A percentile compares a stretch with the other conserved stretches of the same genome.
Conservation (phyloP, 306 rosid species). For the Sesbania bispinosa region DNA sequence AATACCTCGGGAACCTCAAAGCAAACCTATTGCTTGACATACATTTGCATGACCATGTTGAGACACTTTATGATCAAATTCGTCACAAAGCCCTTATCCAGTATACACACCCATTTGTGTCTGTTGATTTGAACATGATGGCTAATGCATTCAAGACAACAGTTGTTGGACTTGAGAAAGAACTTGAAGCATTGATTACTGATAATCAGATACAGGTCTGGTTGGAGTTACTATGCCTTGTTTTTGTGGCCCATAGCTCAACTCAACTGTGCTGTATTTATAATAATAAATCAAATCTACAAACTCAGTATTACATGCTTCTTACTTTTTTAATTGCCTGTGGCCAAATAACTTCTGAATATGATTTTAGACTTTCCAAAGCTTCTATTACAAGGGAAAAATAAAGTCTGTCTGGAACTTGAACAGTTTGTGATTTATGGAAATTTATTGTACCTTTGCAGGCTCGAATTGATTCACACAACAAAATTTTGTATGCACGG, state of each 20-base stretch:
- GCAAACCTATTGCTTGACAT: constrained; percentile 77
- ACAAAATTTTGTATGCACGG: constrained; percentile 89
- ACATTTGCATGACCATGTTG: constrained; percentile 95
- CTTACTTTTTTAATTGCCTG: neutral
- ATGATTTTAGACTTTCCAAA: neutral
- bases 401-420: neutral
- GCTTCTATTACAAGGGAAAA: neutral
- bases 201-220: constrained; percentile 92
- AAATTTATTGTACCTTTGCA: constrained; percentile 39
- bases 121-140: constrained; percentile 91
- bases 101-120: constrained; percentile 88
- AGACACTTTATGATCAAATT: constrained; percentile 87
- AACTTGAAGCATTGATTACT: constrained; percentile 94
- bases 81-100: constrained; percentile 97
- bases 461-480: constrained; percentile 99
- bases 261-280: neutral
- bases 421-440: neutral
- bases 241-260: neutral
- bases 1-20: constrained; percentile 92
- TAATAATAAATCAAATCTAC: constrained; percentile 5
- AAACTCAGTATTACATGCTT: neutral
- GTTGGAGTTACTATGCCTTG: constrained; percentile 21
- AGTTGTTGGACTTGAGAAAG: constrained; percentile 86
- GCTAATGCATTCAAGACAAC: constrained; percentile 97
- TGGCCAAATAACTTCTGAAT: neutral